These are phyloP conservation scores for Lachancea fermentati DNA, from an alignment of 805 yeast species.

Conservation along the genomic window DNA sequence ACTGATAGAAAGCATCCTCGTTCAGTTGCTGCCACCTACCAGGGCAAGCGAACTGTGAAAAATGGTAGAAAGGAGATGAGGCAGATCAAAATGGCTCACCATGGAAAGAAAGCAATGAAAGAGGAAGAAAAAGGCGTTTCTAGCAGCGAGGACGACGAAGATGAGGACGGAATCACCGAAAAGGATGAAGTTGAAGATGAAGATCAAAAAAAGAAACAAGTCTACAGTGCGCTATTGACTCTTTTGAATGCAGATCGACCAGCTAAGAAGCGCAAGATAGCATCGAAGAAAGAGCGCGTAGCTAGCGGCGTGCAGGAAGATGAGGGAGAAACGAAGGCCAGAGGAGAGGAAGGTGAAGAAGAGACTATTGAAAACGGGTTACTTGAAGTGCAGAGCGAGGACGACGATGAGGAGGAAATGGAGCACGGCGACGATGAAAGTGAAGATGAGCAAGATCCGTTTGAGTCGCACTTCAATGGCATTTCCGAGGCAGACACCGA, in stretches of 20 bases:
- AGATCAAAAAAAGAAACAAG: slow-evolving; percentile 34
- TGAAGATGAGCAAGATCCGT: slow-evolving; percentile 57
- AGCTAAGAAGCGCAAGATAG: slow-evolving; percentile 13
- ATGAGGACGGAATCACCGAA: slow-evolving; percentile 13
- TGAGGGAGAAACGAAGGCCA: slow-evolving; percentile 29
- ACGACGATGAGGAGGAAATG: slow-evolving; percentile 27
- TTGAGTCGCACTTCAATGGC: slow-evolving; percentile 66
- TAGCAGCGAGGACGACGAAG: slow-evolving; percentile 17
- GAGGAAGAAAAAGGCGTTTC: slow-evolving; percentile 11
- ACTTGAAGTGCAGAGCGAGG: slow-evolving; percentile 16
- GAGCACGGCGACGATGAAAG: slow-evolving; percentile 33
- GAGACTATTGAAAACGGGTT: slow-evolving; percentile 17
- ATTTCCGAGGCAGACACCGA: slow-evolving; percentile 35
- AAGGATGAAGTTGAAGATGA: slow-evolving; percentile 17
- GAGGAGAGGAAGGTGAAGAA: slow-evolving; percentile 19
- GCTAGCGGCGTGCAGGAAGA: slow-evolving; percentile 21
- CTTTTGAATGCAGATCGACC: slow-evolving; percentile 47
- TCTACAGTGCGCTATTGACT: slow-evolving; percentile 63
- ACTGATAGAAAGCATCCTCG: too few species aligned
- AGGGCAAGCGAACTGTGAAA: slow-evolving; percentile 22
- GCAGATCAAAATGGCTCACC: slow-evolving; percentile 51
- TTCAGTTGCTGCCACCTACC: too few species aligned
- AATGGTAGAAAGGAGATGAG: slow-evolving; percentile 60
- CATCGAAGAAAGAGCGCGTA: slow-evolving; percentile 25
- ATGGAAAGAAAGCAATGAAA: slow-evolving; percentile 18